Base-by-base conservation (phyloP, 148 eudicot genomes). In the Bassia scoparia region DNA sequence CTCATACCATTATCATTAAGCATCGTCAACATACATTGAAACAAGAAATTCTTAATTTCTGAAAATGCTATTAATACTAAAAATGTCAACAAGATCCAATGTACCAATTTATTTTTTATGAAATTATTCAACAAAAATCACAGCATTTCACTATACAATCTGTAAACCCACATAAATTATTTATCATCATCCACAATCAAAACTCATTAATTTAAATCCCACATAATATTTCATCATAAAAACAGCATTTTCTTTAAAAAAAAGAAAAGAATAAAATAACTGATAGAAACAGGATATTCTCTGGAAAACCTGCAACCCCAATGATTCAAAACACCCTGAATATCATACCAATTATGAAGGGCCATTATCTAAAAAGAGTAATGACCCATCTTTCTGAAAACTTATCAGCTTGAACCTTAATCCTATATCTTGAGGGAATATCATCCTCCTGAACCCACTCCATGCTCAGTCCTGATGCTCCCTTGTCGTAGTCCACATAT, bases 321-420 rank as follows among this genome's bases (percentile, higher is more conserved):
- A 23, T 82, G 82, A 78, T 94, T 94, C 67, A 94, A 81, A 71
- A 94, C 75, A 15, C 88, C 88, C 0, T 94, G 83, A 61, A 94
- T 77, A 65, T 89, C 96, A 37, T 87, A 89, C 78, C 79, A 71
- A n/a, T 67, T 74, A 11, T 77, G 63, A 29, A 83, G 80, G 38
- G 52, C 74, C 73, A 79, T 61, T 37, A 94, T 79, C 79, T 89
- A 31, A 72, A 77, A 68, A 87, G 87, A 9, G 89, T 79, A 18
- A 94, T 34, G 12, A 76, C 97, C 98, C 91, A 34, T 94, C 97
- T 76, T 89, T 91, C 88, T 94, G 98, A 66, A n/a, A 94, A 94
- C 65, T 77, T 80, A 54, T 91, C 97, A 5, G 83, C 80, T 20
- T 87, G 66, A 38, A 94, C 89, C 59, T 88, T 81, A 50, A 87